Evolutionary conservation across 1,139 yeast species (phyloP).

Genomic region (Nakaseomyces kungkrabaensis): DNA sequence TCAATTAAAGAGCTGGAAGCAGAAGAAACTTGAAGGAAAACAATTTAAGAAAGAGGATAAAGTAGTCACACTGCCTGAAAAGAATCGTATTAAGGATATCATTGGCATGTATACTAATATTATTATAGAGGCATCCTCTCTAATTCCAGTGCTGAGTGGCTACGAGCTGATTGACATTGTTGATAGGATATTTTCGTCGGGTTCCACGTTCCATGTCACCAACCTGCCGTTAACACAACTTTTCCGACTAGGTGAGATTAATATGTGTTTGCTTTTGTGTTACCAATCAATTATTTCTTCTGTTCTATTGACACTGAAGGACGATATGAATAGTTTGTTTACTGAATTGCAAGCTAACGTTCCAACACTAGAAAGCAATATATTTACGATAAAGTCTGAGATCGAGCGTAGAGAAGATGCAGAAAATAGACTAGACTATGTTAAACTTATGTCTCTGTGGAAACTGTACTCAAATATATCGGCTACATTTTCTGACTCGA

Average conservation of each 20-base stretch:
- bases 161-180: constrained; percentile 11
- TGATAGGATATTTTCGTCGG: constrained; percentile 16
- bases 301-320: constrained; percentile 18
- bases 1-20: neutral
- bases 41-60: neutral
- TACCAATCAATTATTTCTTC: constrained; percentile 21
- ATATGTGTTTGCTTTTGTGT: constrained; percentile 18
- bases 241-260: constrained; percentile 17
- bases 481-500: constrained; percentile 9
- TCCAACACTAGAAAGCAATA: constrained; percentile 11
- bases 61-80: constrained; percentile 14
- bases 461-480: constrained; percentile 19
- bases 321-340: constrained; percentile 14
- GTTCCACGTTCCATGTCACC: constrained; percentile 13
- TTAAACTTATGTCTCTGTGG: constrained; percentile 17
- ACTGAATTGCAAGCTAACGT: constrained; percentile 12
- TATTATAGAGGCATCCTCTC: constrained; percentile 13
- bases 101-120: constrained; percentile 14
- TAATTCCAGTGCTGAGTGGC: constrained; percentile 19
- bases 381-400: constrained; percentile 14
- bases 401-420: constrained; percentile 6
- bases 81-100: constrained; percentile 11
- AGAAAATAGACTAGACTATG: constrained; percentile 11
- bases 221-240: constrained; percentile 13
- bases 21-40: constrained; percentile 2